Base-by-base conservation (phyloP, 805 yeast genomes). In the Saturnispora dispora region DNA sequence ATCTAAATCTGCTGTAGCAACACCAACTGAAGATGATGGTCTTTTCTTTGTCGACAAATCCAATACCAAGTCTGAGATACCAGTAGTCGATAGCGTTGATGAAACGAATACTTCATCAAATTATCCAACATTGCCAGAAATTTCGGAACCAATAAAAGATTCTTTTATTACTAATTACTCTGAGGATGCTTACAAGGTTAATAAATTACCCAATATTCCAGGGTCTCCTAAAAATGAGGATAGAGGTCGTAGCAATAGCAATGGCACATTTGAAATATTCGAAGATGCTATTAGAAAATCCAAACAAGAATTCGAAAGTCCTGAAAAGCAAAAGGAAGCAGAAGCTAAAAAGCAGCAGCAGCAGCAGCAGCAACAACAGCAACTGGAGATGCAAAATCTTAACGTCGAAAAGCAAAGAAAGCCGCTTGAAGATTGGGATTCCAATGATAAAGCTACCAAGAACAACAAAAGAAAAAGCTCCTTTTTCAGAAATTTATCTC, bases 191-290 rank as follows among this genome's bases (percentile, higher is more conserved):
- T 75, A 76, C 61, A 79, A 75, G 54, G 68, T 68, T 50, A 69
- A 75, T 54, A 72, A 73, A 57, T 62, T 78, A 52, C 83, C 83
- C 7, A 74, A 74, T 40, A 71, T 69, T 51, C 72, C 73, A 15
- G 67, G 65, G 10, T 67, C 71, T 15, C 71, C 69, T 53, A 61
- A 66, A 33, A 67, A 66, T 54, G 61, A 60, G 32, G 63, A 59
- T 18, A 47, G 48, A n/a, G 53, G 39, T 23, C 49, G 57, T 45
- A 54, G 60, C 36, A 54, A 54, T 39, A 55, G 59, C 8, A 51
- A 56, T 53, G 57, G 55, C 22, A 58, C 54, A 48, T 62, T 61
- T 50, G 63, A 63, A 35, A 55, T 61, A 23, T 60, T 56, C 45
- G 56, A 56, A 42, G 63, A 62, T 52, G 60, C 57, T n/a, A 20